Base-by-base conservation (phyloP, 169 alveolate species). In the Eimeria acervulina region DNA sequence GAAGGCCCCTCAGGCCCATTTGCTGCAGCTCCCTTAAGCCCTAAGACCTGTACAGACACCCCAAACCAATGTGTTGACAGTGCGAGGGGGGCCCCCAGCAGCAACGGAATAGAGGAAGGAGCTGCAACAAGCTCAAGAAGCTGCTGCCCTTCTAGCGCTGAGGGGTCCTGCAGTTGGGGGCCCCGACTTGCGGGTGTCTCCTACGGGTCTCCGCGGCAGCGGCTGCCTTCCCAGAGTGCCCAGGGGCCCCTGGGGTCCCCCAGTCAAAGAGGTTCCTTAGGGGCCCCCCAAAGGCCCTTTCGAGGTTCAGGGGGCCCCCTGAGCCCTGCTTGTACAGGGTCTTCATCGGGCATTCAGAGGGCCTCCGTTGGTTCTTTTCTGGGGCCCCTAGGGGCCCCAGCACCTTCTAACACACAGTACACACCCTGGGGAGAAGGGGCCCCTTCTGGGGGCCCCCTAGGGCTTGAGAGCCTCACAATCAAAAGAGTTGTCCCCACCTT, bases 241-340 rank as follows among this genome's bases (percentile, higher is more conserved):
- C n/a, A n/a, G n/a, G 15, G 15, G 19, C 85, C 13, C 31, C 85
- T 33, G 59, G 85, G 85, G 85, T 5, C 59, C 59, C 55, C 52
- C 33, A 74, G 59, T 17, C 66, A 55, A 55, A 55, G 66, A 17
- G 66, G n/a, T 17, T 12, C 26, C 6, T 26, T 10, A 31, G 85
- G 85, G 85, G 59, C 59, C 85, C 85, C 59, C 85, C 47, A 12
- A 17, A 40, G 85, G 85, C 59, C 59, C 85, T 40, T 15, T 36
- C 8, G 44, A 7, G 78, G 78, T 6, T 66, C 78, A 7, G 78
- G 36, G 78, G 78, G 42, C 78, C 78, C 78, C 78, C 40, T 26
- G 12, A 31, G 26, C 40, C 42, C 36, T 8, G 36, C 40, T 55
- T 55, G 5, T 7, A 17, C 66, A 17, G 66, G 66, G 66, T 26